Evolutionary conservation across 2,329 filamentous ascomycete species (phyloP), one percentile per base, ranked within the genome.

Genomic region (Fusarium anthophilum): DNA sequence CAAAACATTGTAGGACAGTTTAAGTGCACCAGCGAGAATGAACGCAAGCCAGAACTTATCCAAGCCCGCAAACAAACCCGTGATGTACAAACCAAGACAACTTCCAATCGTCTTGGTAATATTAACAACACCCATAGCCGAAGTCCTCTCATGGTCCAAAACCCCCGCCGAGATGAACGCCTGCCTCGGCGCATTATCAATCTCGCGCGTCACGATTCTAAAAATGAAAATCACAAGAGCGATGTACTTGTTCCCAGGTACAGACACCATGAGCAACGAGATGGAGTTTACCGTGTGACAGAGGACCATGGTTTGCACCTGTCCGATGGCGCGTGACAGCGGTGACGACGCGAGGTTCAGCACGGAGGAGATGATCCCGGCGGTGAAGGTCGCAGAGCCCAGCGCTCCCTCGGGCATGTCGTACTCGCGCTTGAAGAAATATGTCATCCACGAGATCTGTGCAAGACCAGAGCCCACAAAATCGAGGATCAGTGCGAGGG

Each of bases 391-490:
- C 6, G 74, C 74, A 3, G 72, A 74, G 1, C 75, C 75, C 0
- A 77, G 12, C 0, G 75, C 74, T 2, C 74, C 74, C 12, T 74
- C 74, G 5, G 74, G 58, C 50, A 77, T 75, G 20, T 77, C 51
- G 45, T 77, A 77, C 44, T 77, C 75, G 24, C 72, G 53, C 15
- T 72, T 77, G 57, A 77, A 76, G 45, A 77, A 77, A 11, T 77
- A 77, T 4, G 65, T 77, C 74, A 77, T 77, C 75, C 75, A 77
- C 2, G 75, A 77, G n/a, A 77, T 76, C 24, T 76, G 72, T 5
- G 75, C 74, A 1, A 77, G 64, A 5, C 75, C 75, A 1, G 75
- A 77, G 2, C 72, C 74, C 30, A 77, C 60, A 66, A 77, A 77
- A 59, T 77, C 72, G 20, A 76, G 45, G 2, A 56, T 63, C 57